Evolutionary conservation across 2,329 filamentous ascomycete species (phyloP), one percentile per base, ranked within the genome.

Genomic region (Aspergillus puulaauensis): DNA sequence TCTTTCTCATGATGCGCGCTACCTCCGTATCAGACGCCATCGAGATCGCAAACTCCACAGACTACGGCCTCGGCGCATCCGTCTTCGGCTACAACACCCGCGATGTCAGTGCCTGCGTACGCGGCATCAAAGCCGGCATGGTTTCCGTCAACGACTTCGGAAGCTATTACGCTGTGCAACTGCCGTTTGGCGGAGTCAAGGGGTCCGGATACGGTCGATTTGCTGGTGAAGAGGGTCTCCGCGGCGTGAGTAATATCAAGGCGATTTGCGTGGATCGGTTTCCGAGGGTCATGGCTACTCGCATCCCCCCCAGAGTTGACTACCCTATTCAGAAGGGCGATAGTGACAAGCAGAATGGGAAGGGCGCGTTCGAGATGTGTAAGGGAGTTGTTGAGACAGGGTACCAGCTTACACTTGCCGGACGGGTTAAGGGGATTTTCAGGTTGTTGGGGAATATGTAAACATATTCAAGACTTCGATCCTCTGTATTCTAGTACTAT

Each of bases 111-210:
- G 78, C 78, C 15, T 85, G 96, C 27, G 86, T 93, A 1, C 76
- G 76, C 19, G 84, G 86, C 23, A 82, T 97, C 52, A 85, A 88
- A 61, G 87, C 90, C 0, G 95, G 95, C 45, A 97, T 96, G 90
- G 90, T 98, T 0, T 87, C 91, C 23, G 85, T 99, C 65, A 99
- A 99, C 73, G 95, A 99, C 77, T 99, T 99, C 70, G 95, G 88
- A 19, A 89, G 87, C 27, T 97, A 87, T 74, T 99, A 99, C 71
- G 91, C 93, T 52, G 93, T 96, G 7, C 92, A 96, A 75, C 78
- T 99, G 40, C 95, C 95, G 0, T 99, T 99, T 75, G 95, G 95
- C 39, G 95, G 93, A 54, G 86, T 90, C n/a, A 86, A 85, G 57
- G 93, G 92, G 1, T 96, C 90, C 23, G 95, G 90, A 0, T 98